Evolutionary conservation across 2,329 filamentous ascomycete genomes (phyloP).

Genomic region (Xylariaceae sp.): DNA sequence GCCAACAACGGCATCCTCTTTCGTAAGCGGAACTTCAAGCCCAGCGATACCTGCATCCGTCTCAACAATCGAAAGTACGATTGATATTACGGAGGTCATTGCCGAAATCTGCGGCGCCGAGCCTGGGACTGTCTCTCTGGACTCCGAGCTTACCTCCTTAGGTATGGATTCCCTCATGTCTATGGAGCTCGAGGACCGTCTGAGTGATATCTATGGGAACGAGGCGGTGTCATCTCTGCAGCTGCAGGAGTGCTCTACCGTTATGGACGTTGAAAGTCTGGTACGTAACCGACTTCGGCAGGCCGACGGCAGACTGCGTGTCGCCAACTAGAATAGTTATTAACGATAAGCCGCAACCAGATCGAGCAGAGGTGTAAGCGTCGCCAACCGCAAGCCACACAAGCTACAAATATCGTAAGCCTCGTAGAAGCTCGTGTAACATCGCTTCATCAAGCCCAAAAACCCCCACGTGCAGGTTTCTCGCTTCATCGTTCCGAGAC

Average conservation of each 20-base stretch:
- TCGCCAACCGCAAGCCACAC: too few species aligned
- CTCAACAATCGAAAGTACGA: too few species aligned
- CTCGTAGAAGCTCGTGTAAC: too few species aligned
- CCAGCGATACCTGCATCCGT: too few species aligned
- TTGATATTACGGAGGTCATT: not conserved
- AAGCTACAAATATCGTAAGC: too few species aligned
- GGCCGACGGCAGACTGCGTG: not conserved
- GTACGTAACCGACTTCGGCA: slow-evolving; percentile 4
- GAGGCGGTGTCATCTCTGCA: slow-evolving; percentile 4
- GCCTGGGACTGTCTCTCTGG: not conserved
- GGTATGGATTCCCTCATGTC: slow-evolving; percentile 16
- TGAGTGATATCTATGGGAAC: slow-evolving; percentile 3
- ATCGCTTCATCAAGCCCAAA: too few species aligned
- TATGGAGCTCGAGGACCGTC: slow-evolving; percentile 7
- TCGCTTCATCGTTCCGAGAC: too few species aligned
- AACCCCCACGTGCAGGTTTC: too few species aligned
- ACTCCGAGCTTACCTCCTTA: slow-evolving; percentile 7
- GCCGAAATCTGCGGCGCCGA: slow-evolving; percentile 8
- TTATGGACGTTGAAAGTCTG: slow-evolving; percentile 15
- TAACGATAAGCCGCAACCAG: not conserved
- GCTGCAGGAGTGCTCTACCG: slow-evolving; percentile 9
- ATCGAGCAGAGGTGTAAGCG: not conserved
- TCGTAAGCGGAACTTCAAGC: not conserved
- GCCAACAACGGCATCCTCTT: not conserved
- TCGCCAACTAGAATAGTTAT: too few species aligned